Base-by-base conservation (phyloP, 2,329 filamentous ascomycete genomes). In the Epichloe typhina region DNA sequence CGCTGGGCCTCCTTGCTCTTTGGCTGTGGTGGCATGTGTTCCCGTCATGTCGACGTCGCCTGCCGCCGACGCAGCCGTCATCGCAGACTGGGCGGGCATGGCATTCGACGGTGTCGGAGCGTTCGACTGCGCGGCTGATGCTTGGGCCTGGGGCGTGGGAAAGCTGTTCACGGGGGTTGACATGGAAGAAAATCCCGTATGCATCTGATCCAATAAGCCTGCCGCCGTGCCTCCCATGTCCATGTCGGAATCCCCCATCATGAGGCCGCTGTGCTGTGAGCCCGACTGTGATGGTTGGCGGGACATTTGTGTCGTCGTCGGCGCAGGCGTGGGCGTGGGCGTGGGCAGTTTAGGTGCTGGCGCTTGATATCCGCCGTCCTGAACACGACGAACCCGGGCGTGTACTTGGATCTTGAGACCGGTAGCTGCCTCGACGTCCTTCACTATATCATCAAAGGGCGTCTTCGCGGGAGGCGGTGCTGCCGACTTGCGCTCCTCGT, bases 351-450 rank as follows among this genome's bases (percentile, higher is more conserved):
- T 71, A 3, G 76, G 73, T 5, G 68, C 69, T 6, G 74, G 76
- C 54, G 88, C 80, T 65, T 88, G 78, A 54, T 76, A 81, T 2
- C 88, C 88, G 46, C 88, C 89, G 59, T 86, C 85, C 60, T 93
- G 82, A 42, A 94, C 75, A 44, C 87, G 83, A 38, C 79, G 75
- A 7, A 91, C 74, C 23, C 78, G 74, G 47, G 81, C 77, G 49
- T 86, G 78, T 26, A 76, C 72, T 38, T 77, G 74, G 42, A 87
- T 79, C 55, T 79, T 81, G 50, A 81, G 81, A 17, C 82, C 82
- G n/a, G 86, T 74, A 2, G 80, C 71, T 47, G 75, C 71, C 68
- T 95, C 88, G 1, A 95, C 79, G 50, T 87, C 80, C 41, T 79
- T 74, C 23, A 90, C 76, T 39, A 96, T 82, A 49, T 87, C 82